These are phyloP conservation scores for Dipsacomyces acuminosporus DNA, from an alignment of 371 early-diverging fungal genomes.

Conservation along the genomic window DNA sequence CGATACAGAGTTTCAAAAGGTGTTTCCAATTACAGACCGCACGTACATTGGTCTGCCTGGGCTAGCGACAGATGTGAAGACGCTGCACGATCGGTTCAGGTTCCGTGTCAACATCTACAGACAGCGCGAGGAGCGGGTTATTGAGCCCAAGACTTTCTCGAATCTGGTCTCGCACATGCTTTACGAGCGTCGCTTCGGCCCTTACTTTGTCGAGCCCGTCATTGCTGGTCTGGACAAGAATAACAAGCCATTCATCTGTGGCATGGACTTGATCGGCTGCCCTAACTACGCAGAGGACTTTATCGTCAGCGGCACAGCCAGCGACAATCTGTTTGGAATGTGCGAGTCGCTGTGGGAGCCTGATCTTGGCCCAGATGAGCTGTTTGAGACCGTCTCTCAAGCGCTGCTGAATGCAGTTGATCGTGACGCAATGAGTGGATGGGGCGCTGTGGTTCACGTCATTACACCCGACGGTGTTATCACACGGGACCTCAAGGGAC, in stretches of 20 bases:
- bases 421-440: conserved; percentile 97
- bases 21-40: conserved; percentile 84
- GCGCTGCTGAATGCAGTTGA: conserved; percentile 96
- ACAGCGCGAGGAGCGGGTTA: conserved; percentile 93
- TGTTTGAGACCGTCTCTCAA: conserved; percentile 97
- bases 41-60: conserved; percentile 90
- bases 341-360: conserved; percentile 98
- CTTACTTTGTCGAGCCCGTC: conserved; percentile 94
- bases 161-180: conserved; percentile 96
- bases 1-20: conserved; percentile 89
- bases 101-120: conserved; percentile 97
- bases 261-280: conserved; percentile 98
- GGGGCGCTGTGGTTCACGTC: conserved; percentile 97
- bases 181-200: conserved; percentile 94
- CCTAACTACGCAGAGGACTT: conserved; percentile 94
- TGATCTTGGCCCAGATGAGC: conserved; percentile 93
- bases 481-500: conserved; percentile 77
- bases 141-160: conserved; percentile 92
- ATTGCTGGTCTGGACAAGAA: conserved; percentile 95
- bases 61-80: conserved; percentile 97
- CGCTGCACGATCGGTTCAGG: conserved; percentile 85
- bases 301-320: conserved; percentile 94
- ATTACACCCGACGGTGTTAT: conserved; percentile 85
- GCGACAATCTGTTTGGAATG: conserved; percentile 91
- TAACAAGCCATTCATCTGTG: conserved; percentile 89